Evolutionary conservation across 1,139 yeast genomes (phyloP).

Genomic region (Suhomyces bribrorum): DNA sequence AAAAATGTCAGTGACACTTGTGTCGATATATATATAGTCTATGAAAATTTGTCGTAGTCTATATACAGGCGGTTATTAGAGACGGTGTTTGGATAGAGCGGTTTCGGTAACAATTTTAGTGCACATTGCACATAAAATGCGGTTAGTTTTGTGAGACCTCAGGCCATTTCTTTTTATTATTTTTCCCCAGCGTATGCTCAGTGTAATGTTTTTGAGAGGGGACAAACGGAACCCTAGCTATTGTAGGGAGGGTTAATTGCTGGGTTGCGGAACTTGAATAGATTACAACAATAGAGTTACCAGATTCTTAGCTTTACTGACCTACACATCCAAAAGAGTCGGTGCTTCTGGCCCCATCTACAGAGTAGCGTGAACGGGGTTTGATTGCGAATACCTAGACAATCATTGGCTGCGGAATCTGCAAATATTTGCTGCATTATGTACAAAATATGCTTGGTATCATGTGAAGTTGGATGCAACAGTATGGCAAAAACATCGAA

Average conservation of each 20-base stretch:
- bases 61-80: slow-evolving; percentile 1
- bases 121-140: not conserved
- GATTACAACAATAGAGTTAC: too few species aligned
- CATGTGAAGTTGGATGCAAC: not conserved
- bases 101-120: not conserved
- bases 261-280: not conserved
- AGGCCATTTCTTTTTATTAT: not conserved
- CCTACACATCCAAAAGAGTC: too few species aligned
- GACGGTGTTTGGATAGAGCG: slow-evolving; percentile 1
- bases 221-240: too few species aligned
- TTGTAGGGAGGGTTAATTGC: not conserved
- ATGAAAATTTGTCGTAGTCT: slow-evolving; percentile 11
- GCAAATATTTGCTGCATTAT: not conserved
- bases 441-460: not conserved
- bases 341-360: too few species aligned
- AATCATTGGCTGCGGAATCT: slow-evolving; percentile 5
- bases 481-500: too few species aligned
- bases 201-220: not conserved
- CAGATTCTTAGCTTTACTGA: too few species aligned
- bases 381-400: slow-evolving; percentile 4
- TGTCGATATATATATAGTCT: slow-evolving; percentile 5
- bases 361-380: too few species aligned
- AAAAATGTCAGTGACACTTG: not conserved
- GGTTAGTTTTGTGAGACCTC: not conserved
- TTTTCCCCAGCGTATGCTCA: not conserved